These are phyloP conservation scores for Selaginella moellendorffii DNA, from an alignment of 75 land plant genomes.

Conservation along the genomic window DNA sequence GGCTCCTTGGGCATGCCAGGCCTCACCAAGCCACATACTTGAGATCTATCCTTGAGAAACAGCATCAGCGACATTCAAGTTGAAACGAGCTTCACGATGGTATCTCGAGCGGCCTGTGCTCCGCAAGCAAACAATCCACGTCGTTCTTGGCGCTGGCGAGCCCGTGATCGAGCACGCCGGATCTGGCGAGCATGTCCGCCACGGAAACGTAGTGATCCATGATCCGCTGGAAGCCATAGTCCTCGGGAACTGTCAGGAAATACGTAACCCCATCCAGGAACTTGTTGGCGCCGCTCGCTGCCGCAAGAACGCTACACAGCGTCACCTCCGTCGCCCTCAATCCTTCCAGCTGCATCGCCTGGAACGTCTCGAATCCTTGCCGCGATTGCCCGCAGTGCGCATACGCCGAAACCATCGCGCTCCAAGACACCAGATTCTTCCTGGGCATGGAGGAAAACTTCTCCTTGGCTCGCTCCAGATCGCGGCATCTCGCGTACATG, in stretches of 20 bases:
- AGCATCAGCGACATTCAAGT: no score
- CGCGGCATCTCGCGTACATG: not conserved
- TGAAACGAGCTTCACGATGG: no score
- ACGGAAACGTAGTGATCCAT: not conserved
- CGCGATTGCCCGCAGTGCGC: not conserved
- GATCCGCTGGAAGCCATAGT: not conserved
- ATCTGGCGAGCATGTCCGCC: not conserved
- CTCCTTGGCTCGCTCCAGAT: not conserved
- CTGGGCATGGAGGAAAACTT: not conserved
- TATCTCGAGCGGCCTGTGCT: no score
- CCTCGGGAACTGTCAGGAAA: not conserved
- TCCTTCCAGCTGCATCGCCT: conserved; percentile 6
- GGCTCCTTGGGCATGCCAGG: no score
- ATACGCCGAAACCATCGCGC: conserved; percentile 3
- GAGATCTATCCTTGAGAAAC: no score
- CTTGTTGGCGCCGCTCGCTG: not conserved
- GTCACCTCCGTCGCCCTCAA: not conserved
- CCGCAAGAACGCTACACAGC: not conserved
- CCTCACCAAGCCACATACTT: no score
- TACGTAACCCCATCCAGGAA: not conserved
- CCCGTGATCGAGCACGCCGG: conserved; percentile 27
- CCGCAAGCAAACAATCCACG: no score
- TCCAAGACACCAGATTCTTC: conserved; percentile 1
- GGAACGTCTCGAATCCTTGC: conserved; percentile 3
- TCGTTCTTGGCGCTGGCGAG: conserved; percentile 61